Evolutionary conservation across 2,329 filamentous ascomycete genomes (phyloP), one percentile per base, ranked within the genome.

Genomic region (Rhynchosporium secalis): DNA sequence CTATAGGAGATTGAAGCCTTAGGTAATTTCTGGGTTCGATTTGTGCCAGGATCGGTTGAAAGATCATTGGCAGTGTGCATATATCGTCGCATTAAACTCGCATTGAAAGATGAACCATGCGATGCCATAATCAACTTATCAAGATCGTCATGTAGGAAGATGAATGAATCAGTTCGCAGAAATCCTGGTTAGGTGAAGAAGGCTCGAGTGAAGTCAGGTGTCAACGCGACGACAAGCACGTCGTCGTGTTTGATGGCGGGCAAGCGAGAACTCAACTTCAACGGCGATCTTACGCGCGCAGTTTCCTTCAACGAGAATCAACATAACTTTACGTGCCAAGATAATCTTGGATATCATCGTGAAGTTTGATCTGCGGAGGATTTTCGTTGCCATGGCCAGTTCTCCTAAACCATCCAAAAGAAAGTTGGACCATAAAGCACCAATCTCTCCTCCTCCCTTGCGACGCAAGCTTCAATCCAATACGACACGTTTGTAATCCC

Each of bases 401-500:
- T 51, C 67, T 41, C 29, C 64, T 28, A 68, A 61, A 36, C n/a
- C 46, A 28, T 46, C 56, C 7, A 74, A 74, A 61, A 68, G 72
- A 28, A 73, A 71, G 46, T 65, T 67, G 33, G 66, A 55, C 56
- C 60, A 65, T 6, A 64, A 70, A 45, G 64, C 58, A 26, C 64
- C 70, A 13, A 60, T 73, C 36, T 74, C 72, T 49, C 73, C 73
- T 52, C 74, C 73, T n/a, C 71, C 71, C 28, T 48, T 71, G 9
- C 71, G 73, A 52, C 71, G 72, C 15, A 76, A 75, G 61, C 65
- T 75, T 12, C 67, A 72, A 38, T 75, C 75, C 15, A 72, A 68
- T 2, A 75, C 72, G 26, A 76, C 73, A 48, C 66, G 73, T 75
- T 69, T 60, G 69, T 56, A 13, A 20, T 55, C 41, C 62, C 33